Conservation (phyloP, 306 rosid genomes). For the Acmispon strigosus region DNA sequence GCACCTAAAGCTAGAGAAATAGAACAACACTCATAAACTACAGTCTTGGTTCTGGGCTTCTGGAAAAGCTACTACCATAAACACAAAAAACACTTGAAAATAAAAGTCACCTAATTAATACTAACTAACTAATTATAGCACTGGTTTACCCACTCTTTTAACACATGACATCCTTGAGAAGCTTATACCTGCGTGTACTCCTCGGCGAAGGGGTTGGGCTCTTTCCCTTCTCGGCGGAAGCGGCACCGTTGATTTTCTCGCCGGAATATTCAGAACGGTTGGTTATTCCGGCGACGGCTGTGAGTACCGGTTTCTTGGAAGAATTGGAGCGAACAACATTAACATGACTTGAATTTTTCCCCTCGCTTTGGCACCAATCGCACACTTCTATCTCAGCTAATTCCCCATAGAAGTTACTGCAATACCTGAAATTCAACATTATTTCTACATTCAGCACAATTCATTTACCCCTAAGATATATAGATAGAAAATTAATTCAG, state of each 20-base stretch:
- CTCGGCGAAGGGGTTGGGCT: conserved; percentile 67
- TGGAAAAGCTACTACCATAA: no score
- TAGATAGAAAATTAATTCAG: no score
- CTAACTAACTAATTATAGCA: no score
- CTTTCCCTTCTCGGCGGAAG: conserved; percentile 38
- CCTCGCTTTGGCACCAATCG: conserved; percentile 88
- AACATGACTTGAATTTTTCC: conserved; percentile 28
- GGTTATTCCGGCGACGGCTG: neutral
- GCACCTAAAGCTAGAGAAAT: no score
- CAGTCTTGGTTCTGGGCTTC: no score
- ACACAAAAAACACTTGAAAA: no score
- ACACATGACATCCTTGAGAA: conserved; percentile 99
- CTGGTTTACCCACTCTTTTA: neutral
- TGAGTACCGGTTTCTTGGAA: conserved; percentile 33
- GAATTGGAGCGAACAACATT: conserved; percentile 22
- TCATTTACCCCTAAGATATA: neutral
- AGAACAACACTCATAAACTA: no score
- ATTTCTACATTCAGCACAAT: neutral
- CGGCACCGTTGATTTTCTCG: conserved; percentile 43
- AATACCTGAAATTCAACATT: conserved; percentile 37
- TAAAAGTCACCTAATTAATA: no score
- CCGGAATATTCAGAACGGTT: conserved; percentile 55
- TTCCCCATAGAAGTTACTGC: conserved; percentile 74
- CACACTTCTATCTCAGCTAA: conserved; percentile 48
- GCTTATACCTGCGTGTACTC: conserved; percentile 93